Base-by-base conservation (phyloP, 2,329 filamentous ascomycete genomes). In the Aspergillus pseudotamarii region DNA sequence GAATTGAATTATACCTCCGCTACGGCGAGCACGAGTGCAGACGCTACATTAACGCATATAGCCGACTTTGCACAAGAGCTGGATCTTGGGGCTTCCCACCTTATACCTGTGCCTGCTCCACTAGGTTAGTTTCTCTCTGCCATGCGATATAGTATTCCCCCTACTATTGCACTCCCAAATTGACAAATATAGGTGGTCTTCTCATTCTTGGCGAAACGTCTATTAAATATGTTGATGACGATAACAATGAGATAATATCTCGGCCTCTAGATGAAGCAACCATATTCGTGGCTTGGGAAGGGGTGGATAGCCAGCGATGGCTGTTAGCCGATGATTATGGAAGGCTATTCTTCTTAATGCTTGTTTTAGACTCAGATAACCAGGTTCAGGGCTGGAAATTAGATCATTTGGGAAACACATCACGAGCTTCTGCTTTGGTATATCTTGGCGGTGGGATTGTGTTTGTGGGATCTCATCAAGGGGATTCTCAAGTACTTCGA, bases 271-370 rank as follows among this genome's bases (percentile, higher is more conserved):
- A 87, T 0, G 89, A 94, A 61, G 87, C 93, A 0, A 93, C 91
- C 3, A 89, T 97, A 41, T 98, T 96, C 70, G 90, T 95, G n/a
- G 89, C 93, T 2, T 99, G 94, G 94, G 91, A 91, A 66, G 88
- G 90, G 71, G 89, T 95, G 58, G 92, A 98, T 71, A 87, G 88
- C 28, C 89, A 90, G 45, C 86, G 90, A 71, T 98, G 93, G 80
- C 83, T 97, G n/a, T 80, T 99, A 2, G 93, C 91, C 1, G 95
- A 99, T 74, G 93, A 97, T 70, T 97, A 95, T 73, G 94, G 95
- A 19, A 86, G 86, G 57, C 78, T 99, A 28, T 93, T 94, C 73
- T 82, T 97, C n/a, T 81, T 99, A 43, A 93, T 93, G 75, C 86
- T 99, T 14, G 78, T 91, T 16, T 84, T 92, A 2, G 83, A 85